Percentiles rank a stretch among this genome's conserved stretches.
These are phyloP conservation scores for Paspalum vaginatum DNA, from an alignment of 176 grass and related monocot species.

Conservation along the genomic window DNA sequence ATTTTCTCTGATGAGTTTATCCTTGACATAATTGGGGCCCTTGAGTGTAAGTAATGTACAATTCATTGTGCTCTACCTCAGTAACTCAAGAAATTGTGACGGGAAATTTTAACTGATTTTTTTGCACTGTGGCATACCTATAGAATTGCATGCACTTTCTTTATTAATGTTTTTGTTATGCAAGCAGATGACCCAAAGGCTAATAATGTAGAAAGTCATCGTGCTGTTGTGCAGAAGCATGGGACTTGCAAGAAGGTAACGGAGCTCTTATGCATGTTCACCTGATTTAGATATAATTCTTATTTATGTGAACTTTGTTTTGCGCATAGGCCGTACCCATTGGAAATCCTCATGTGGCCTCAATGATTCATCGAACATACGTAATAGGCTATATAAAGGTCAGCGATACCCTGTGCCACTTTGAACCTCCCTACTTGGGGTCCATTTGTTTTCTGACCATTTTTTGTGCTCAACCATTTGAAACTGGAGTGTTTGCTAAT, in stretches of 20 bases:
- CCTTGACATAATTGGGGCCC: conserved; percentile 75
- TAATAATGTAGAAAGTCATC: conserved; percentile 59
- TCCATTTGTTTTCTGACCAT: conserved; percentile 28
- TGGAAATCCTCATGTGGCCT: conserved; percentile 66
- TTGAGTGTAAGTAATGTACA: conserved; percentile 75
- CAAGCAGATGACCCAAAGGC: conserved; percentile 78
- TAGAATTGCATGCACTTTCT: conserved; percentile 21
- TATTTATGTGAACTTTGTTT: conserved; percentile 47
- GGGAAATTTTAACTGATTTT: conserved; percentile 20
- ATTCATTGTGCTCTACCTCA: conserved; percentile 33
- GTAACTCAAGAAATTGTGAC: conserved; percentile 28
- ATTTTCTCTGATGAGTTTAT: conserved; percentile 85
- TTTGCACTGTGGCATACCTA: conserved; percentile 22
- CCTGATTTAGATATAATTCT: conserved; percentile 37
- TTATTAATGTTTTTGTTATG: conserved; percentile 28
- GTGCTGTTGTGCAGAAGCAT: conserved; percentile 69
- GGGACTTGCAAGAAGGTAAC: conserved; percentile 79
- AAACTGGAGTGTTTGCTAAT: conserved; percentile 37
- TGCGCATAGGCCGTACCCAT: conserved; percentile 67
- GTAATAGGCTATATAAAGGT: conserved; percentile 95
- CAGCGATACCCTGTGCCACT: background rate
- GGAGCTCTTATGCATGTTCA: conserved; percentile 37
- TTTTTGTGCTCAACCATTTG: conserved; percentile 37
- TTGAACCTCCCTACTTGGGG: background rate
- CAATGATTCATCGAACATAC: conserved; percentile 84